Conservation (phyloP, 2,329 filamentous ascomycete species). For the Alternaria sp. region DNA sequence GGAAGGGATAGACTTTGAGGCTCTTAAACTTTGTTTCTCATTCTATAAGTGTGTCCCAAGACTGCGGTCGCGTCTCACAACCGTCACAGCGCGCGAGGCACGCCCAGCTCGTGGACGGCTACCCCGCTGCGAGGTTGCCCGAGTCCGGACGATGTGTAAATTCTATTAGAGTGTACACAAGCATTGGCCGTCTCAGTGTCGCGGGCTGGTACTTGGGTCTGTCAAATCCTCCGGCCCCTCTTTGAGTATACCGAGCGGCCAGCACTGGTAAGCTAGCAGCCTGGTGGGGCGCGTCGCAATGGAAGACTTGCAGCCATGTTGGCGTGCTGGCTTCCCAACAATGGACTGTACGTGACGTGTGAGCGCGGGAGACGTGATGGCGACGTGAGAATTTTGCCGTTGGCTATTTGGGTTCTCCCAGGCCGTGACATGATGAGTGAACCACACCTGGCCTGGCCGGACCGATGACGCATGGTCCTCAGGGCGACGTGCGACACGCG, state of each 20-base stretch:
- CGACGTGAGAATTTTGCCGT: conserved; percentile 15
- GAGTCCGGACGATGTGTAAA: conserved; percentile 25
- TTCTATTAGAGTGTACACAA: conserved; percentile 22
- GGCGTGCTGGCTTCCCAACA: not conserved
- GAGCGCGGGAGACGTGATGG: conserved; percentile 1
- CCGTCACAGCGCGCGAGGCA: conserved; percentile 20
- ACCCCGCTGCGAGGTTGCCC: conserved; percentile 29
- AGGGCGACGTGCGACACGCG: not conserved
- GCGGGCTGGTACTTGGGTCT: conserved; percentile 16
- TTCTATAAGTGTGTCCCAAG: conserved; percentile 1
- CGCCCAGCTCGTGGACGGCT: conserved; percentile 15
- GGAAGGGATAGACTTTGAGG: not conserved
- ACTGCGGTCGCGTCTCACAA: conserved; percentile 20
- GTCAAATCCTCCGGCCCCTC: conserved; percentile 27
- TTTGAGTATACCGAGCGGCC: conserved; percentile 6
- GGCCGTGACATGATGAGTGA: conserved; percentile 1
- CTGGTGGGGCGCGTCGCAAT: conserved; percentile 14
- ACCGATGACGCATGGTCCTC: not conserved
- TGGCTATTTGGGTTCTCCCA: conserved; percentile 5
- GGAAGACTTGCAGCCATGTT: not conserved
- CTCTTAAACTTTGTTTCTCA: not conserved
- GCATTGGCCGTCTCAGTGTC: conserved; percentile 19
- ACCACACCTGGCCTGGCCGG: not conserved
- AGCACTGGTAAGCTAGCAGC: conserved; percentile 23
- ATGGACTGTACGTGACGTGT: not conserved